These are phyloP conservation scores for Macrolepiota dolichaula DNA, from an alignment of 768 basidiomycete genomes.

Conservation along the genomic window DNA sequence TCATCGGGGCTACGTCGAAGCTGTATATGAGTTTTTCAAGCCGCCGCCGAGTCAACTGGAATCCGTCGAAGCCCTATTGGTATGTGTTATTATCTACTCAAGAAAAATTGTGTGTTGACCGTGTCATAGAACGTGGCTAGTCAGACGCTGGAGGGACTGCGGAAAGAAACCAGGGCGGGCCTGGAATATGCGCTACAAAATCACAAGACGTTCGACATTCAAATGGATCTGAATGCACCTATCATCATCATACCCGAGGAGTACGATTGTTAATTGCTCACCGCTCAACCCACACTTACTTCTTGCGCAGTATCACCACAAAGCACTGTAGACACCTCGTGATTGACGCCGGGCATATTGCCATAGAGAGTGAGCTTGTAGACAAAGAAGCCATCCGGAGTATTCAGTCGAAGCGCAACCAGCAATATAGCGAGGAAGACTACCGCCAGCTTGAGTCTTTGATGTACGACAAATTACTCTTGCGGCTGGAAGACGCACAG, in stretches of 20 bases:
- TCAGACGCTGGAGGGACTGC: conserved; percentile 87
- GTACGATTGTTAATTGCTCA: conserved; percentile 35
- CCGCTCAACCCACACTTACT: neutral
- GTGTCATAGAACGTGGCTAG: conserved; percentile 78
- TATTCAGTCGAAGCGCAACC: conserved; percentile 79
- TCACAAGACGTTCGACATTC: conserved; percentile 95
- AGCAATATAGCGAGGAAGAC: conserved; percentile 85
- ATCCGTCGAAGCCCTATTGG: conserved; percentile 90
- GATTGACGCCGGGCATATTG: conserved; percentile 94
- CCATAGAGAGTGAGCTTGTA: conserved; percentile 87
- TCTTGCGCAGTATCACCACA: conserved; percentile 59
- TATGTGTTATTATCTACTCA: conserved; percentile 37
- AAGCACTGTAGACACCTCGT: conserved; percentile 81
- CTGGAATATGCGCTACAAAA: conserved; percentile 90
- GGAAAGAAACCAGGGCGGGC: conserved; percentile 92
- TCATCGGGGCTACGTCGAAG: conserved; percentile 90
- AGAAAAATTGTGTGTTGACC: conserved; percentile 5
- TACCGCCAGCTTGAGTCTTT: conserved; percentile 81
- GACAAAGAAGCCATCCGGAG: conserved; percentile 76
- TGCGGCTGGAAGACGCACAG: conserved; percentile 88
- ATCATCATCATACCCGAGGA: conserved; percentile 96
- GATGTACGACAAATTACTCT: conserved; percentile 90
- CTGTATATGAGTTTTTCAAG: conserved; percentile 86
- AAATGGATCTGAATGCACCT: conserved; percentile 94
- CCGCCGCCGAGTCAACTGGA: conserved; percentile 94